Base-by-base conservation (phyloP, 2,329 filamentous ascomycete genomes). In the Pseudocercospora crystallina region DNA sequence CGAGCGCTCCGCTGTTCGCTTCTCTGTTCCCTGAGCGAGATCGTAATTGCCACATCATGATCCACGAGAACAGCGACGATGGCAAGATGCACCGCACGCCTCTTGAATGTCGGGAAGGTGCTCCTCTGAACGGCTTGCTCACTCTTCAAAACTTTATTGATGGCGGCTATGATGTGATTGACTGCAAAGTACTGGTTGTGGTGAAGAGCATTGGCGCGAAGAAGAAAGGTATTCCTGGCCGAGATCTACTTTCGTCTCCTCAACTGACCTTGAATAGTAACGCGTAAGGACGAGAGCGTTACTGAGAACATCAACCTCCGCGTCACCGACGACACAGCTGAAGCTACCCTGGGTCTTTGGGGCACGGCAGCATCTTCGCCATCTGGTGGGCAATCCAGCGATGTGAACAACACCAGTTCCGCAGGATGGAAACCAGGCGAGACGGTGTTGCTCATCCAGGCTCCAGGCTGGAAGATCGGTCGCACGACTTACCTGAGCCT, bases 11-110 rank as follows among this genome's bases (percentile, higher is more conserved):
- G 1, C 65, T 79, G 14, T 77, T 77, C 45, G 77, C 78, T 0
- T 79, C 76, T n/a, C 73, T 85, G 29, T 83, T 82, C 46, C 81
- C 81, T 0, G 79, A 81, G 35, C 73, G 79, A 7, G 75, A 81
- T 47, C 73, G 74, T 5, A 73, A 73, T 36, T 81, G 77, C 37
- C 76, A 81, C 51, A 68, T 84, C 43, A 76, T 76, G 64, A 64
- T 83, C 9, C 76, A 83, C 46, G 68, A 74, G n/a, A 74, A 75
- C 26, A 70, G 67, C 35, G 74, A 77, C 44, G 67, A 73, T 32
- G 65, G 72, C 12, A 64, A 58, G 8, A 67, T 74, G 48, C 76
- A 74, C 59, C 77, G 74, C 32, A 65, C 59, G 26, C 80, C 80
- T 10, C 68, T 80, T 14, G 72, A 72, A 5, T 74, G 73, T 45